A percentile compares a stretch with the other conserved stretches of the same genome.
phyloP scores from a whole-genome alignment of 495 filamentous ascomycete genomes.

The Aspergillus ellipticus region DNA sequence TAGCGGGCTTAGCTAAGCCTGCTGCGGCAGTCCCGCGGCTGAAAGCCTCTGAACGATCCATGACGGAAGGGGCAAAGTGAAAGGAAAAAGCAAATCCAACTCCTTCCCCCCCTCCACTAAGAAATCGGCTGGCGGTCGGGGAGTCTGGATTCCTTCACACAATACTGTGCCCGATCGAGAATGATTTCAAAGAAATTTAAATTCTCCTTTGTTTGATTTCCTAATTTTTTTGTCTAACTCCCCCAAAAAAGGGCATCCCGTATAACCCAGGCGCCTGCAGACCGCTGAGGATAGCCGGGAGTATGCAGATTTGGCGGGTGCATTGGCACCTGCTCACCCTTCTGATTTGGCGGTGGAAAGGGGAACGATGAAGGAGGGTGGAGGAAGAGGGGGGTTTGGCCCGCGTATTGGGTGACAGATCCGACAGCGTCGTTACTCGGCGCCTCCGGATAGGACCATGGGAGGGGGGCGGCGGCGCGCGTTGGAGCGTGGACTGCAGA shows the following conservation, averaged over 20 bases:
- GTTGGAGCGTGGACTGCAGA: constrained; percentile 15
- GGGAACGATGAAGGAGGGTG: constrained; percentile 6
- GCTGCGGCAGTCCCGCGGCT: constrained; percentile 6
- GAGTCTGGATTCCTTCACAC: neutral
- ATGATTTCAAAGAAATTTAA: neutral
- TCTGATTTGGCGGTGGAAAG: constrained; percentile 6
- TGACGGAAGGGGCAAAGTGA: constrained; percentile 38
- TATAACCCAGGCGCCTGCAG: constrained; percentile 15
- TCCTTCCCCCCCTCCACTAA: neutral
- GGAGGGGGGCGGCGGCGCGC: neutral
- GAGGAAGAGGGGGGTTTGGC: constrained; percentile 6
- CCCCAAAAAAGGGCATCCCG: constrained; percentile 7
- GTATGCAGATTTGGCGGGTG: constrained; percentile 21
- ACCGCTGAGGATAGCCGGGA: constrained; percentile 19
- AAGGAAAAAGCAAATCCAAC: constrained; percentile 5
- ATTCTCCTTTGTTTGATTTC: neutral
- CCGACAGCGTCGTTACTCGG: constrained; percentile 7
- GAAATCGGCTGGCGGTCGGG: neutral
- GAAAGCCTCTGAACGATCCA: constrained; percentile 11
- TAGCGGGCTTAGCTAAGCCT: constrained; percentile 13
- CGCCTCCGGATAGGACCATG: constrained; percentile 5
- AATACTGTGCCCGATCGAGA: neutral
- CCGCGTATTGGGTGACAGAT: constrained; percentile 4
- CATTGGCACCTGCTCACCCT: constrained; percentile 7
- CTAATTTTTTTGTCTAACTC: neutral